Percentiles rank a stretch among this genome's conserved stretches.
Evolutionary conservation across 768 basidiomycete genomes (phyloP).

Genomic region (Albatrellus ellisii): DNA sequence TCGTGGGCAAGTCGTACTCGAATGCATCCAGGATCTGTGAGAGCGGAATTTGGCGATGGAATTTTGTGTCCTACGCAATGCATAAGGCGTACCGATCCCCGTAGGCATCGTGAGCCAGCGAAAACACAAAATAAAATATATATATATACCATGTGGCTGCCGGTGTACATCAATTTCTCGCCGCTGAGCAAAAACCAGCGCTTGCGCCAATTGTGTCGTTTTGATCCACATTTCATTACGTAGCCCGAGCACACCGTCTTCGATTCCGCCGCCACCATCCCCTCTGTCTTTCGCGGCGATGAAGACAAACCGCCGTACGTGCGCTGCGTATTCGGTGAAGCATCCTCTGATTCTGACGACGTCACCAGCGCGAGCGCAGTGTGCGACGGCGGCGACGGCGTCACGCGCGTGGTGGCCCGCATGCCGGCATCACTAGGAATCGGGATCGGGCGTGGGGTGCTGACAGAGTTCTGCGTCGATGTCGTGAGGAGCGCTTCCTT

Average conservation of each 20-base stretch:
- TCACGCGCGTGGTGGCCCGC: constrained; percentile 20
- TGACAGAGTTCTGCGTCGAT: constrained; percentile 39
- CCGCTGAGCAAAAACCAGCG: constrained; percentile 93
- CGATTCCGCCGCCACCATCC: constrained; percentile 38
- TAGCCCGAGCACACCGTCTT: constrained; percentile 84
- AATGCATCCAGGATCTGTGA: constrained; percentile 83
- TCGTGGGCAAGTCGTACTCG: constrained; percentile 60
- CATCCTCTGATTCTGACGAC: constrained; percentile 73
- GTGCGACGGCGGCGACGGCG: constrained; percentile 36
- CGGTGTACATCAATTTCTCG: constrained; percentile 77
- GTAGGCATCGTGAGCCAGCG: too few relatives aligned
- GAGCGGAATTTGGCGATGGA: constrained; percentile 78
- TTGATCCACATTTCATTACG: constrained; percentile 91
- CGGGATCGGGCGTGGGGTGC: constrained; percentile 35
- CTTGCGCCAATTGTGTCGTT: constrained; percentile 91
- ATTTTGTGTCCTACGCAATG: constrained; percentile 64
- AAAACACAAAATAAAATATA: constrained; percentile 4
- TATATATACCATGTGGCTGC: constrained; percentile 84
- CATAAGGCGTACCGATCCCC: constrained; percentile 1
- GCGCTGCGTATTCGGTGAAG: constrained; percentile 24
- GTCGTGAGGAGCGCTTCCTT: constrained; percentile 47
- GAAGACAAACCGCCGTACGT: constrained; percentile 18
- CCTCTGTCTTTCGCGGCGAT: constrained; percentile 11
- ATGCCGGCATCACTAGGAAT: constrained; percentile 27
- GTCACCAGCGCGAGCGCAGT: constrained; percentile 36